Percentiles rank a stretch among this genome's conserved stretches.
Conservation (phyloP, 139 green algal species). For the Gonium pectorale region DNA sequence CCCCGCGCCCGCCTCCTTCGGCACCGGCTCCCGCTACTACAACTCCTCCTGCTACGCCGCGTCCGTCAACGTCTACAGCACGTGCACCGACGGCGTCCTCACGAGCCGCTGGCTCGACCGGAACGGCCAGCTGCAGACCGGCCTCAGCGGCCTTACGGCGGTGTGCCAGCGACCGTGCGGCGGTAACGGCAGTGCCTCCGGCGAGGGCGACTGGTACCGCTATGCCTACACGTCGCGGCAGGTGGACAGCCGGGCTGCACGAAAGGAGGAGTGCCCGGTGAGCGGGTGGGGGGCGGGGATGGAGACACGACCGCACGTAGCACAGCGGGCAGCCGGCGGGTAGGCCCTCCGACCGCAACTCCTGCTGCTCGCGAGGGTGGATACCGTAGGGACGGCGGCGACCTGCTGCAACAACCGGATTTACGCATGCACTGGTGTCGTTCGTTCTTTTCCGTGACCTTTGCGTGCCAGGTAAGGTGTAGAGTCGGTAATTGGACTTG, state of each 20-base stretch:
- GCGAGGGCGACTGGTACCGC: not conserved
- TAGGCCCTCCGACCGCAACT: too few relatives aligned
- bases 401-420: too few relatives aligned
- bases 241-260: not conserved
- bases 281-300: too few relatives aligned
- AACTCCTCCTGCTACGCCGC: not conserved
- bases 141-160: not conserved
- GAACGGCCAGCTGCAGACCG: not conserved
- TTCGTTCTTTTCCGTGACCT: too few relatives aligned
- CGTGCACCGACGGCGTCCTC: not conserved
- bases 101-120: not conserved
- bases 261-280: not conserved
- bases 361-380: too few relatives aligned
- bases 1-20: not conserved
- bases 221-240: not conserved
- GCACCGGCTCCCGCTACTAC: not conserved
- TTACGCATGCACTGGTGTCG: too few relatives aligned
- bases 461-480: too few relatives aligned
- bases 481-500: too few relatives aligned
- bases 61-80: conserved; percentile 21
- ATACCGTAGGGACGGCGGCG: too few relatives aligned
- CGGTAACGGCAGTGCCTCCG: not conserved
- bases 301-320: too few relatives aligned
- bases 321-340: too few relatives aligned
- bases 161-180: not conserved